Percentiles rank a stretch among this genome's conserved stretches.
These are phyloP conservation scores for Sporothrix curviconia DNA, from an alignment of 2,329 filamentous ascomycete genomes.

Conservation along the genomic window DNA sequence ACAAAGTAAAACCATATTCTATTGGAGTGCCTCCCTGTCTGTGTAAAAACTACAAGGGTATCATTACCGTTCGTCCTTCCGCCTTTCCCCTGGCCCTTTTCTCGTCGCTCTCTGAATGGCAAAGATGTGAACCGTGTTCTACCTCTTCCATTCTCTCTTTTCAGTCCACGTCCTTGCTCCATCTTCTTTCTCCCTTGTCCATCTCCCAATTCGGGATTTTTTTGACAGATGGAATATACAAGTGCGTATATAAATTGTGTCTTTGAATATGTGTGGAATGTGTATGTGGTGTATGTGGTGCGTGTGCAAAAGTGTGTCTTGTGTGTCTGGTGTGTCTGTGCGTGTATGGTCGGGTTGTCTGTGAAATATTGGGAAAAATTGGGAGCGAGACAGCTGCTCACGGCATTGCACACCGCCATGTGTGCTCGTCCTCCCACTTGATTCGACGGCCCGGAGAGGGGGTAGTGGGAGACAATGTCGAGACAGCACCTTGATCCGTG, in stretches of 20 bases:
- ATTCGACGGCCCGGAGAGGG: not conserved
- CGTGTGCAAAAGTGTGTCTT: too few relatives aligned
- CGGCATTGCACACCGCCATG: not conserved
- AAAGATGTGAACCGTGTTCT: too few relatives aligned
- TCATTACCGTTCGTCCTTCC: slow-evolving; percentile 14
- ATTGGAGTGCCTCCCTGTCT: slow-evolving; percentile 6
- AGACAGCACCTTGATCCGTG: not conserved
- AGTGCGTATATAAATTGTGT: not conserved
- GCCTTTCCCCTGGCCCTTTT: not conserved
- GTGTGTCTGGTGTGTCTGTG: not conserved
- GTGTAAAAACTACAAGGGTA: slow-evolving; percentile 21
- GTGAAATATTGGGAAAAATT: not conserved
- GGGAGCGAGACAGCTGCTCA: too few relatives aligned
- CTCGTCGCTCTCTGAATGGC: too few relatives aligned
- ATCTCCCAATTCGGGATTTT: not conserved
- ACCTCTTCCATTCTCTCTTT: too few relatives aligned
- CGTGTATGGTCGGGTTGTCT: not conserved
- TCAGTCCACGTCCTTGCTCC: too few relatives aligned
- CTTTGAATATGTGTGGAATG: too few relatives aligned
- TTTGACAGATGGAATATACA: not conserved
- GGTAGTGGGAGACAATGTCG: not conserved
- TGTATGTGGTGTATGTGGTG: not conserved
- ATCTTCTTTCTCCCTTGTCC: too few relatives aligned
- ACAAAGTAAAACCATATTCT: not conserved
- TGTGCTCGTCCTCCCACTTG: not conserved